Evolutionary conservation across 331 rosid species (phyloP), one percentile per base, ranked within the genome.

Genomic region (Arachis monticola): DNA sequence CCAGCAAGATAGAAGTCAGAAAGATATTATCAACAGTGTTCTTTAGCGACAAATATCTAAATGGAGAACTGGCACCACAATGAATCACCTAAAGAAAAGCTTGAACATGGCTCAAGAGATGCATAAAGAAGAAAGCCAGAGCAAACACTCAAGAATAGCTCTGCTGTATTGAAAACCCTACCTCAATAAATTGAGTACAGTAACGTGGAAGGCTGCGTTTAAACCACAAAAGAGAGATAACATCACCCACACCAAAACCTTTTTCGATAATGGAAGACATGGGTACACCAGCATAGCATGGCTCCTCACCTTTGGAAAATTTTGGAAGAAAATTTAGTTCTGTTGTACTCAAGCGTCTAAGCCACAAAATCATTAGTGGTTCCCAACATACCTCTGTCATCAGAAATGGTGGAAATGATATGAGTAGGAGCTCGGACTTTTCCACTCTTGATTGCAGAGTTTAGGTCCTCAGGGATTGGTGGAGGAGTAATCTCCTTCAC

Each of bases 351-450:
- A 35, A 3, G 4, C 3, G 66, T 74, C 72, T 65, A 42, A 41
- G 32, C 47, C 62, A 56, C 10, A 57, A 31, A 58, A 69, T 27
- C 51, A 57, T 61, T 10, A 63, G 40, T 8, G 64, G 57, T 75
- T 83, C 47, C 76, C 67, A 56, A 70, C 64, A 61, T 82, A 87
- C 99, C 99, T 91, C 99, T 95, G 67, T 95, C 99, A 81, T 95
- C 99, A 70, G 98, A 92, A 83, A 92, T 95, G 75, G 99, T 95
- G 86, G 99, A 95, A 76, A 95, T 89, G 75, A 95, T 86, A 65
- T 95, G 99, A 67, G 99, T 95, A 50, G 99, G 99, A 64, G 98
- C 98, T 31, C 99, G 96, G 70, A 95, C 99, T 90, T 95, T 95
- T 75, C 99, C 98, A 10, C 97, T 95, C 88, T 80, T 92, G 71